A percentile compares a stretch with the other conserved stretches of the same genome.
phyloP scores from a whole-genome alignment of 306 rosid species.

The Medicago arabica region DNA sequence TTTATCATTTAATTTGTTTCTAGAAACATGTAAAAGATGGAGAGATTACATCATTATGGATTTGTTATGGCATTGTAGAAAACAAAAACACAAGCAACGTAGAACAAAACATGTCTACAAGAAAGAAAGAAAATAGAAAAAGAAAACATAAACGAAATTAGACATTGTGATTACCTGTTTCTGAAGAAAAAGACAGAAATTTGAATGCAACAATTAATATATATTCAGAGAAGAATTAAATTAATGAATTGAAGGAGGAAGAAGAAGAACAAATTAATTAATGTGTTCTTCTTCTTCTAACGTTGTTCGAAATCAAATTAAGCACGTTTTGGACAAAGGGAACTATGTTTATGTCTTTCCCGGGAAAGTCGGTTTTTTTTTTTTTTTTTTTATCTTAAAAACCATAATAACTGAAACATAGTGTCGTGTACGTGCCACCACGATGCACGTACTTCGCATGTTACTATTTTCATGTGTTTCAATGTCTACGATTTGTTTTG shows the following conservation, averaged over 20 bases:
- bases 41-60: neutral
- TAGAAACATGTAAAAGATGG: neutral
- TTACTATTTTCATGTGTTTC: slow-evolving; percentile 29
- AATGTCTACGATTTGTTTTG: slow-evolving; percentile 4
- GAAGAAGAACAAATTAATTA: slow-evolving; percentile 2
- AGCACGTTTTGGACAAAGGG: slow-evolving; percentile 27
- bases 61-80: neutral
- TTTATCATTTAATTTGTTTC: neutral
- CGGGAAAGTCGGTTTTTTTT: slow-evolving; percentile 28
- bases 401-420: neutral
- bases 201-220: neutral
- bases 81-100: neutral
- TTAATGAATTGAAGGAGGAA: neutral
- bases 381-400: neutral
- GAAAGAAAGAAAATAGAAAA: too few relatives aligned
- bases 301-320: slow-evolving; percentile 35
- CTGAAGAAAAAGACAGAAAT: neutral
- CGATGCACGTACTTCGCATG: slow-evolving; percentile 18
- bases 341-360: slow-evolving; percentile 11
- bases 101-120: neutral
- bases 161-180: neutral
- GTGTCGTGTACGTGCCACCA: slow-evolving; percentile 27
- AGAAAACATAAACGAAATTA: too few relatives aligned
- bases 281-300: slow-evolving; percentile 15
- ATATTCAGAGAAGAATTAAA: neutral